Conservation (phyloP, 148 eudicot genomes). For the Amaranthus palmeri region DNA sequence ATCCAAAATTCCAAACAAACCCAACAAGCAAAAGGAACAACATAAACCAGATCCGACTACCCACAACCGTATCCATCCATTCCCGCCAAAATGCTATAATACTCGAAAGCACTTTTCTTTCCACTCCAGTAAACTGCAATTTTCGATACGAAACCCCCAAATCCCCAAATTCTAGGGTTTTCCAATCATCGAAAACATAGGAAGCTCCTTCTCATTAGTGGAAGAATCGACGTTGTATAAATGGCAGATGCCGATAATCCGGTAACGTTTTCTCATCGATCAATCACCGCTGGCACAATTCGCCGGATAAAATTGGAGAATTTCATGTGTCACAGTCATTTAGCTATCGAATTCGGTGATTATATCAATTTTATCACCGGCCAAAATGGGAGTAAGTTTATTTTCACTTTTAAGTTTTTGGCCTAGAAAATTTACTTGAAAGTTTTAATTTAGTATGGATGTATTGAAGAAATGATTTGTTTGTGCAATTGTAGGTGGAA, state of each 20-base stretch:
- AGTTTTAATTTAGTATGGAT: background rate
- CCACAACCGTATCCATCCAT: background rate
- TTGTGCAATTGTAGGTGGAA: constrained; percentile 58
- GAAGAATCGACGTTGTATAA: background rate
- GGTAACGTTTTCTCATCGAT: constrained; percentile 11
- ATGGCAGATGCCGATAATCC: constrained; percentile 39
- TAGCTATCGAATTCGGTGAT: constrained; percentile 73
- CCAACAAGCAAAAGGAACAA: no score
- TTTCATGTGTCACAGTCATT: constrained; percentile 86
- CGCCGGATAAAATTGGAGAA: constrained; percentile 66
- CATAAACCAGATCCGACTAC: no score
- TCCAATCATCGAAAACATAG: background rate
- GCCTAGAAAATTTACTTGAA: constrained; percentile 3
- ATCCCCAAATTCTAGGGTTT: constrained; percentile 6
- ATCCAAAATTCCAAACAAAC: no score
- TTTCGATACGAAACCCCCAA: background rate
- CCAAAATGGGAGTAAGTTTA: constrained; percentile 84
- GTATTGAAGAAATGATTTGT: constrained; percentile 6
- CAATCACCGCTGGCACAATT: constrained; percentile 55
- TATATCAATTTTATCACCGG: constrained; percentile 88
- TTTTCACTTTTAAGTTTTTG: background rate
- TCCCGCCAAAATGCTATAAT: background rate
- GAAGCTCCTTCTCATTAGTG: background rate
- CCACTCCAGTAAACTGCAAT: background rate
- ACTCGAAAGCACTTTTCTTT: background rate